phyloP scores from a whole-genome alignment of 2,329 filamentous ascomycete genomes.

The Malbranchea cinnamomea region DNA sequence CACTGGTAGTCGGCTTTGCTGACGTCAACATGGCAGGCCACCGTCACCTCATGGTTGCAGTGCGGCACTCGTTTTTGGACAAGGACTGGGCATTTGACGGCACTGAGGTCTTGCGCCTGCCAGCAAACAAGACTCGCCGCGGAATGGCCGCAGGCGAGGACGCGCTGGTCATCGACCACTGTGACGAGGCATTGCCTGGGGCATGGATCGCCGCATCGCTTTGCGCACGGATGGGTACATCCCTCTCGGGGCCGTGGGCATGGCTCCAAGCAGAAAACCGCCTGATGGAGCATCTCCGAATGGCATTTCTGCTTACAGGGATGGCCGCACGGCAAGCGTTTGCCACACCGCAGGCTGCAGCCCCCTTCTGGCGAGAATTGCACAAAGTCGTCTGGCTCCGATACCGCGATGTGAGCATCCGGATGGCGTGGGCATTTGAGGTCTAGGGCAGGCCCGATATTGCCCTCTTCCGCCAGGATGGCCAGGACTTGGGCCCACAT shows the following conservation, averaged over 20 bases:
- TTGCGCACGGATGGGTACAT: conserved; percentile 30
- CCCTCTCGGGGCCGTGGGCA: conserved; percentile 22
- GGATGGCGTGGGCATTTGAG: conserved; percentile 43
- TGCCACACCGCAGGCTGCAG: conserved; percentile 37
- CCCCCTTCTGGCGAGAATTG: conserved; percentile 46
- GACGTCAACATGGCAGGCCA: conserved; percentile 39
- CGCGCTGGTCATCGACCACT: conserved; percentile 15
- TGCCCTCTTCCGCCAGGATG: conserved; percentile 2
- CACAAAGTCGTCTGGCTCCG: conserved; percentile 42
- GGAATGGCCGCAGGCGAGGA: conserved; percentile 19
- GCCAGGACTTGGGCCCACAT: conserved; percentile 8
- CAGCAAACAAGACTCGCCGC: conserved; percentile 19
- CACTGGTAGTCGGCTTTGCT: conserved; percentile 32
- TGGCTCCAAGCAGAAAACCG: conserved; percentile 26
- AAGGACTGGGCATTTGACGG: conserved; percentile 34
- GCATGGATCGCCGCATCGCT: conserved; percentile 28
- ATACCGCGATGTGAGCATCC: conserved; percentile 35
- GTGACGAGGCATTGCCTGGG: conserved; percentile 18
- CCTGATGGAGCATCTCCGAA: conserved; percentile 27
- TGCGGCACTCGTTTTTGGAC: conserved; percentile 36
- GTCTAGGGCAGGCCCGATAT: conserved; percentile 3
- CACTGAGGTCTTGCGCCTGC: conserved; percentile 28
- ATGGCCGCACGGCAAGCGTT: conserved; percentile 32
- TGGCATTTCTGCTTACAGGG: conserved; percentile 32
- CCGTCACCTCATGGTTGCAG: conserved; percentile 39